Conservation (phyloP, 164 flowering plant genomes). For the Magnolia kwangsiensis region DNA sequence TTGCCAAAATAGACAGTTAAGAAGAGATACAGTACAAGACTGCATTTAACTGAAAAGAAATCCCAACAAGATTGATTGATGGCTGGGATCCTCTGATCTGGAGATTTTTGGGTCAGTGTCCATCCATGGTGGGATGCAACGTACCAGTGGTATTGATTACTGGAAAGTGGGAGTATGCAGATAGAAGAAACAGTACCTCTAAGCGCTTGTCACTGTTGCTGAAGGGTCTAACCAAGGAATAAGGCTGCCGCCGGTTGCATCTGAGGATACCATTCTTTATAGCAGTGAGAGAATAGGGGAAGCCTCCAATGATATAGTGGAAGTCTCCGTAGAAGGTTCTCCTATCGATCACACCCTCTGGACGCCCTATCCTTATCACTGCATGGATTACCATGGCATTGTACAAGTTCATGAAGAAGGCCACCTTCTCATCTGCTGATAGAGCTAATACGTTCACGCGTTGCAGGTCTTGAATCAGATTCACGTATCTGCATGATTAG, state of each 20-base stretch:
- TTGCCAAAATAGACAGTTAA: too few species aligned
- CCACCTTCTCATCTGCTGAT: slow-evolving; percentile 56
- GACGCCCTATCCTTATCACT: slow-evolving; percentile 64
- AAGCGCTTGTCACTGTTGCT: slow-evolving; percentile 55
- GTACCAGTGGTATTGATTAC: too few species aligned
- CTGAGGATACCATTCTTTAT: slow-evolving; percentile 82
- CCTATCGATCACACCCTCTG: slow-evolving; percentile 71
- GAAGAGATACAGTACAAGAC: too few species aligned
- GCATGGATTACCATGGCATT: slow-evolving; percentile 97
- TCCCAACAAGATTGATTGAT: too few species aligned
- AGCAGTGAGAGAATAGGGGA: slow-evolving; percentile 58
- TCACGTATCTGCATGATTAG: slow-evolving; percentile 56
- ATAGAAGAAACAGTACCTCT: slow-evolving; percentile 39
- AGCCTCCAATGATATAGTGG: slow-evolving; percentile 73
- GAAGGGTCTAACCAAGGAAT: slow-evolving; percentile 61
- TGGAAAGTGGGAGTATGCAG: not conserved
- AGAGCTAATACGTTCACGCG: slow-evolving; percentile 56
- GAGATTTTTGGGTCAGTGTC: too few species aligned
- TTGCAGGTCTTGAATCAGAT: slow-evolving; percentile 68
- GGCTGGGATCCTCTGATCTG: too few species aligned
- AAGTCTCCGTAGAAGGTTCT: slow-evolving; percentile 70
- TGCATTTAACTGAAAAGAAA: too few species aligned
- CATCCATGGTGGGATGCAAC: too few species aligned
- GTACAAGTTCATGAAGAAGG: slow-evolving; percentile 82
- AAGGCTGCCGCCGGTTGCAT: slow-evolving; percentile 63